Evolutionary conservation across 306 rosid genomes (phyloP).

Genomic region (Hippophae rhamnoides): DNA sequence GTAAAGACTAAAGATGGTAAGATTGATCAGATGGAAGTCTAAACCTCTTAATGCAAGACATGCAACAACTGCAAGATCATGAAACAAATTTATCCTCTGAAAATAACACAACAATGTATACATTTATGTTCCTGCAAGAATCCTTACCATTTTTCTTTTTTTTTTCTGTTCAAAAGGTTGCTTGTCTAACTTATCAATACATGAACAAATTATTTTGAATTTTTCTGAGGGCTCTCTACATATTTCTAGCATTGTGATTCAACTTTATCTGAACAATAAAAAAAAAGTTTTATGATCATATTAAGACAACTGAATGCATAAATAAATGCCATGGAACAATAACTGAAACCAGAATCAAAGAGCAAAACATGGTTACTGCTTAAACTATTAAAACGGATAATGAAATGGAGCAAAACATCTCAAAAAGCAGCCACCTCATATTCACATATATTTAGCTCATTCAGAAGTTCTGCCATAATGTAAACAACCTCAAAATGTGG

Average conservation of each 20-base stretch:
- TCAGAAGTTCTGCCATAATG: conserved; percentile 79
- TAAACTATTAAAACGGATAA: neutral
- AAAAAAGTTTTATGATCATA: neutral
- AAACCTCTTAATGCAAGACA: neutral
- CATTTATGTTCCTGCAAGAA: neutral
- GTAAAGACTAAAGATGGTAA: neutral
- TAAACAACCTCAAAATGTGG: conserved; percentile 85
- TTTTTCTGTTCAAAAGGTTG: conserved; percentile 81
- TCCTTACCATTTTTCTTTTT: conserved; percentile 81
- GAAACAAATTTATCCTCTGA: neutral
- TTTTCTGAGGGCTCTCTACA: conserved; percentile 87
- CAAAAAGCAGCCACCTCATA: conserved; percentile 56
- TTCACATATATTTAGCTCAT: conserved; percentile 73
- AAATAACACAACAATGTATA: no score
- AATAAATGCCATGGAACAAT: neutral
- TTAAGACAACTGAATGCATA: neutral
- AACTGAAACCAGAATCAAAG: neutral
- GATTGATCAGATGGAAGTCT: neutral
- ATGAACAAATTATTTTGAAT: conserved; percentile 91
- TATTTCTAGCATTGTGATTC: conserved; percentile 83
- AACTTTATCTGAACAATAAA: conserved; percentile 59
- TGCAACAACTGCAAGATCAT: neutral
- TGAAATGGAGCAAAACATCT: neutral
- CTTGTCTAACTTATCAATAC: conserved; percentile 89
- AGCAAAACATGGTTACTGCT: neutral